Evolutionary conservation across 1,139 yeast species (phyloP).

Genomic region (Geotrichum cucujoidarum): DNA sequence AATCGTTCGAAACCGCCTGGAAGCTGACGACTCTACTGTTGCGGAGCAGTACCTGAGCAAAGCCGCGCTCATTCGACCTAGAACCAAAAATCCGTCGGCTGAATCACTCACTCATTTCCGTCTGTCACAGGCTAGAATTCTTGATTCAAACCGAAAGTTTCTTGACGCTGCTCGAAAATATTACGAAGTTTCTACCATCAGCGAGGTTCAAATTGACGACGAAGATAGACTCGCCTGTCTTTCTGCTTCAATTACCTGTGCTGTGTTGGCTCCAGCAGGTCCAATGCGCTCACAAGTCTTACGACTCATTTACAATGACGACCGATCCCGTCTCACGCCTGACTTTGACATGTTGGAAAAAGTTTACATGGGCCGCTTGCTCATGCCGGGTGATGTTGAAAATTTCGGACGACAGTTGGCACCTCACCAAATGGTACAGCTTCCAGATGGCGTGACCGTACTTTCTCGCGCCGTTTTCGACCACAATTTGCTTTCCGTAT

Average conservation of each 20-base stretch:
- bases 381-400: constrained; percentile 31
- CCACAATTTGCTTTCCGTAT: constrained; percentile 37
- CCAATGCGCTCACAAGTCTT: constrained; percentile 35
- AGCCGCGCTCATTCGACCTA: constrained; percentile 30
- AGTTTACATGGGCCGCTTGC: constrained; percentile 31
- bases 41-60: constrained; percentile 34
- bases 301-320: constrained; percentile 33
- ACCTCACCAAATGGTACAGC: constrained; percentile 31
- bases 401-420: constrained; percentile 28
- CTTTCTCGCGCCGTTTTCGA: constrained; percentile 35
- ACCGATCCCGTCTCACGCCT: constrained; percentile 27
- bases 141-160: constrained; percentile 34
- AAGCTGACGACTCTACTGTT: constrained; percentile 33
- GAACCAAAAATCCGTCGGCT: constrained; percentile 20
- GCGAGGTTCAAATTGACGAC: constrained; percentile 27
- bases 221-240: constrained; percentile 33
- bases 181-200: constrained; percentile 32
- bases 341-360: constrained; percentile 31
- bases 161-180: constrained; percentile 36
- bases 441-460: constrained; percentile 34
- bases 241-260: constrained; percentile 35
- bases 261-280: constrained; percentile 37
- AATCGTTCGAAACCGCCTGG: constrained; percentile 33
- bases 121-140: constrained; percentile 35
- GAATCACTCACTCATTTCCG: constrained; percentile 30